phyloP scores from a whole-genome alignment of 2,329 filamentous ascomycete genomes.

The Alternaria alternata region DNA sequence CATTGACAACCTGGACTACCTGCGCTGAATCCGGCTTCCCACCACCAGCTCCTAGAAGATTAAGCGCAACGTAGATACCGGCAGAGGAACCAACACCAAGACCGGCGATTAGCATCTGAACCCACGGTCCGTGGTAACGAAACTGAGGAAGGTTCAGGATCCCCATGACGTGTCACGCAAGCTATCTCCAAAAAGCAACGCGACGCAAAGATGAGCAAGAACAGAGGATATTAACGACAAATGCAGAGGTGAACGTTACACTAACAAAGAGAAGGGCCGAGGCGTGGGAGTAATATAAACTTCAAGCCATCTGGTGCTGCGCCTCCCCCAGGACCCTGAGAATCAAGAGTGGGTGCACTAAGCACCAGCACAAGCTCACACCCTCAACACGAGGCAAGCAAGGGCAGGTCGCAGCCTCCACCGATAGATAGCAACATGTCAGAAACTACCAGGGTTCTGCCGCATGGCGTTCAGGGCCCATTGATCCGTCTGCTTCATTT shows the following conservation, averaged over 20 bases:
- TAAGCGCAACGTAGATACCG: constrained; percentile 43
- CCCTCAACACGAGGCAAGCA: constrained; percentile 3
- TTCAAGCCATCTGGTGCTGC: constrained; percentile 6
- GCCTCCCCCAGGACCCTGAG: not conserved
- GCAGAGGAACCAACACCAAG: constrained; percentile 41
- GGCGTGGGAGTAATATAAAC: constrained; percentile 1
- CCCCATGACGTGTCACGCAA: constrained; percentile 25
- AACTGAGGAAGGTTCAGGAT: constrained; percentile 36
- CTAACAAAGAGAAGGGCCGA: not conserved
- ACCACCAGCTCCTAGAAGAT: constrained; percentile 41
- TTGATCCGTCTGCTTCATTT: constrained; percentile 3
- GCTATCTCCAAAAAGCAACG: not conserved
- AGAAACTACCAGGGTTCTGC: constrained; percentile 6
- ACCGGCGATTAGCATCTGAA: constrained; percentile 42
- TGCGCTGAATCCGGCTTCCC: constrained; percentile 41
- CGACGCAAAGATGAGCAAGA: not conserved
- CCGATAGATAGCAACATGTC: constrained; percentile 7
- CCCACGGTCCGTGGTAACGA: constrained; percentile 42
- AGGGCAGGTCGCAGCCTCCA: constrained; percentile 8
- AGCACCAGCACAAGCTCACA: not conserved
- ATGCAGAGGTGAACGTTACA: not conserved
- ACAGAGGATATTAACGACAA: not conserved
- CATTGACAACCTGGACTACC: constrained; percentile 44
- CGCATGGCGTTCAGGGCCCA: constrained; percentile 4
- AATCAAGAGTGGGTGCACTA: constrained; percentile 1